phyloP scores from a whole-genome alignment of 2,329 filamentous ascomycete species.

The Apiospora saccharicola region DNA sequence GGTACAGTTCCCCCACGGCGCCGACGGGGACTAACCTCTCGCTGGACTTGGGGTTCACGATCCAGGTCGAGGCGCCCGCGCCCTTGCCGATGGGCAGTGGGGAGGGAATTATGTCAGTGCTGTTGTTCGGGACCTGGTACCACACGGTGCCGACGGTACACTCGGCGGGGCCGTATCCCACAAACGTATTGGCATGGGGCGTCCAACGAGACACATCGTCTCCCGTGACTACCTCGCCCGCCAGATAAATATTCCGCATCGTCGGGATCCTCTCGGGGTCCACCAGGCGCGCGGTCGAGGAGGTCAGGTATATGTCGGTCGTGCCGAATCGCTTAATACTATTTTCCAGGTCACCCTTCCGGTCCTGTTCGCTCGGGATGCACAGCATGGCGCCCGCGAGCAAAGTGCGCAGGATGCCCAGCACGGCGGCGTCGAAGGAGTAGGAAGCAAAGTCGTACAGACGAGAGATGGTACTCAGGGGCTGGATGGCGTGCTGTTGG shows the following conservation, averaged over 20 bases:
- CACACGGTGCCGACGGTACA: not conserved
- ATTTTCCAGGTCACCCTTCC: not conserved
- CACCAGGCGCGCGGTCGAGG: not conserved
- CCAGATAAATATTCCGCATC: not conserved
- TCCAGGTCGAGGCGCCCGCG: not conserved
- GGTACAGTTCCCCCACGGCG: not conserved
- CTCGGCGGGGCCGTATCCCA: slow-evolving; percentile 14
- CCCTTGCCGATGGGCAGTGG: slow-evolving; percentile 11
- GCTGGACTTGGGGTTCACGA: slow-evolving; percentile 1
- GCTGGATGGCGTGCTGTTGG: slow-evolving; percentile 23
- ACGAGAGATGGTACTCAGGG: slow-evolving; percentile 21
- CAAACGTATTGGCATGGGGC: not conserved
- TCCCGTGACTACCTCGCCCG: not conserved
- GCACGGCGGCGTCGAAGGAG: slow-evolving; percentile 47
- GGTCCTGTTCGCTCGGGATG: slow-evolving; percentile 35
- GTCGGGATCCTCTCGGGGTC: not conserved
- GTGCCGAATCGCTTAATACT: not conserved
- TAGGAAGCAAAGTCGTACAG: slow-evolving; percentile 38
- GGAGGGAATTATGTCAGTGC: not conserved
- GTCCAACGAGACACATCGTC: slow-evolving; percentile 4
- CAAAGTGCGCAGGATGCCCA: slow-evolving; percentile 47
- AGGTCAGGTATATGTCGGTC: not conserved
- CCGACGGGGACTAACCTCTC: slow-evolving; percentile 1
- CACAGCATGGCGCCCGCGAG: slow-evolving; percentile 36
- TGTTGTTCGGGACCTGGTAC: slow-evolving; percentile 10